Percentiles rank a stretch among this genome's conserved stretches.
Conservation (phyloP, 495 filamentous ascomycete genomes). For the Penicillium salamii region DNA sequence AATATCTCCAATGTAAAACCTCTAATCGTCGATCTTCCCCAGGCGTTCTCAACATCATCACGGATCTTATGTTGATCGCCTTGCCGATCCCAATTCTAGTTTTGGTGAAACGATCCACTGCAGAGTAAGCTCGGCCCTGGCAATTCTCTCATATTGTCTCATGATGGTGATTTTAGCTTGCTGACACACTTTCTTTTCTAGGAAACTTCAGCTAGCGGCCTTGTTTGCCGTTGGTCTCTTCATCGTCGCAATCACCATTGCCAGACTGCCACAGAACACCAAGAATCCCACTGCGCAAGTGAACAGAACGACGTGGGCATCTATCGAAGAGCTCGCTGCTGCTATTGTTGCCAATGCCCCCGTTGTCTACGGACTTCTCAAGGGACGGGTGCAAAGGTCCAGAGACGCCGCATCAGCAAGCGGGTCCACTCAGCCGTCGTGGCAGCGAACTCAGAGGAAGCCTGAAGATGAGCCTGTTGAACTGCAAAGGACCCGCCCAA, state of each 20-base stretch:
- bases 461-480: conserved; percentile 6
- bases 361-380: conserved; percentile 30
- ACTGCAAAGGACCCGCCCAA: conserved; percentile 7
- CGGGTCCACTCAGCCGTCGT: conserved; percentile 5
- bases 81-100: conserved; percentile 40
- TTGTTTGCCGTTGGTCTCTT: conserved; percentile 43
- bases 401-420: conserved; percentile 5
- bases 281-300: conserved; percentile 31
- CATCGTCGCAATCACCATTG: conserved; percentile 39
- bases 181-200: conserved; percentile 7
- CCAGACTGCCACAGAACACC: conserved; percentile 34
- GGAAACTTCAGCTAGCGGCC: conserved; percentile 34
- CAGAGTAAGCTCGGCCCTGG: conserved; percentile 12
- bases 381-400: conserved; percentile 6
- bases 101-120: conserved; percentile 27
- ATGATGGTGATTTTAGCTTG: background rate
- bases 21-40: background rate
- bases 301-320: conserved; percentile 42
- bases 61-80: conserved; percentile 41
- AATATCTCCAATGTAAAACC: background rate
- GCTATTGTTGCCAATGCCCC: conserved; percentile 45
- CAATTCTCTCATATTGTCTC: too few species aligned
- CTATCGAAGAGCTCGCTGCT: conserved; percentile 40
- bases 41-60: conserved; percentile 39
- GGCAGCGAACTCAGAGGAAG: conserved; percentile 4